A percentile compares a stretch with the other conserved stretches of the same genome.
These are phyloP conservation scores for Aspergillus puulaauensis DNA, from an alignment of 2,329 filamentous ascomycete species.

Conservation along the genomic window DNA sequence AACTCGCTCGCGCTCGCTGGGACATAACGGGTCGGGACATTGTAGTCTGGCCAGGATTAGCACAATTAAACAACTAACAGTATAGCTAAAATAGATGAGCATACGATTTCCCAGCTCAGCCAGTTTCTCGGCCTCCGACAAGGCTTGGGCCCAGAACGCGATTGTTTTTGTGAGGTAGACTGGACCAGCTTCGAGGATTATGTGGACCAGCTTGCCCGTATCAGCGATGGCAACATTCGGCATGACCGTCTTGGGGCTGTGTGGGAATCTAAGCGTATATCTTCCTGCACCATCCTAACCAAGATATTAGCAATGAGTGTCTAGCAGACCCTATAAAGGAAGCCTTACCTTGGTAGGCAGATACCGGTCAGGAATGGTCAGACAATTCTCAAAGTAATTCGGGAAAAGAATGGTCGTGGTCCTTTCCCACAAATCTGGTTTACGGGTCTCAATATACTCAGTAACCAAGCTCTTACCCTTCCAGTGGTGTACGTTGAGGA, in stretches of 20 bases:
- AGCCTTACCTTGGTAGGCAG: constrained; percentile 2
- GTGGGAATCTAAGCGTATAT: neutral
- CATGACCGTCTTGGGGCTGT: neutral
- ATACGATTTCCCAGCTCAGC: neutral
- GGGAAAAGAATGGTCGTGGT: neutral
- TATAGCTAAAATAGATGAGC: neutral
- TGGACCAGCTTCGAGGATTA: neutral
- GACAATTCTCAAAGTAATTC: constrained; percentile 13
- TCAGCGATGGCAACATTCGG: neutral
- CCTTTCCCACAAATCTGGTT: constrained; percentile 10
- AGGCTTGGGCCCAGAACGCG: constrained; percentile 8
- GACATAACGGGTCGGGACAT: neutral
- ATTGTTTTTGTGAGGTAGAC: constrained; percentile 9
- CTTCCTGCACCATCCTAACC: neutral
- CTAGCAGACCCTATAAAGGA: neutral
- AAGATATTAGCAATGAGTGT: too few relatives aligned
- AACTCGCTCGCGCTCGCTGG: constrained; percentile 1
- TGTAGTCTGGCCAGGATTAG: neutral
- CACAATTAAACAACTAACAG: too few relatives aligned
- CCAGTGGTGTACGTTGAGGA: constrained; percentile 5
- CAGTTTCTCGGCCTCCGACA: constrained; percentile 14
- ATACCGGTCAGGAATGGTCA: constrained; percentile 9
- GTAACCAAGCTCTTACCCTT: neutral
- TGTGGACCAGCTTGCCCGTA: neutral
- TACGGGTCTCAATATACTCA: neutral